phyloP scores from a whole-genome alignment of 768 basidiomycete genomes.

The Lactarius sp. region DNA sequence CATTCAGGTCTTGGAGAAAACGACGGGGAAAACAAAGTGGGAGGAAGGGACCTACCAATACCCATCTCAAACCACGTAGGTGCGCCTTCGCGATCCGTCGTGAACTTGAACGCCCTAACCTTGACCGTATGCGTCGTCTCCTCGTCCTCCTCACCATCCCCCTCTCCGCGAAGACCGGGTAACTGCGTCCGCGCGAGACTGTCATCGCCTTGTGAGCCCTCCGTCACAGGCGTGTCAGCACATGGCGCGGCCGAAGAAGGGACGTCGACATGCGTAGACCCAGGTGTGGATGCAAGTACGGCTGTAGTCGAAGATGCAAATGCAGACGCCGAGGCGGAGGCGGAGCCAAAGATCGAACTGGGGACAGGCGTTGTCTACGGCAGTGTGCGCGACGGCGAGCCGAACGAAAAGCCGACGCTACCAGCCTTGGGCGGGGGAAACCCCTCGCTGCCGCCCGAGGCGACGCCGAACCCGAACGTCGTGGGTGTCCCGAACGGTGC shows the following conservation, averaged over 20 bases:
- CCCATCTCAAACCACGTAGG: constrained; percentile 63
- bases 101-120: constrained; percentile 59
- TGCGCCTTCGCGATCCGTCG: constrained; percentile 43
- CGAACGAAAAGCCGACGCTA: constrained; percentile 24
- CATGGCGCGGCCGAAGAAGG: constrained; percentile 4
- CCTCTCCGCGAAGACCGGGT: constrained; percentile 47
- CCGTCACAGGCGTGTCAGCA: constrained; percentile 27
- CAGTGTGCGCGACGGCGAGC: constrained; percentile 16
- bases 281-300: not conserved
- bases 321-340: not conserved
- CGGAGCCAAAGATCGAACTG: not conserved
- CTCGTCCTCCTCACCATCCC: constrained; percentile 80
- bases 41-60: constrained; percentile 43
- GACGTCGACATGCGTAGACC: not conserved
- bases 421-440: constrained; percentile 14
- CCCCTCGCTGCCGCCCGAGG: not conserved
- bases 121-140: constrained; percentile 55
- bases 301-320: not conserved
- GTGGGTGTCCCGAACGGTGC: constrained; percentile 3
- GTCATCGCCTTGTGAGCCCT: constrained; percentile 28
- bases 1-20: too few relatives aligned
- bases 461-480: constrained; percentile 21
- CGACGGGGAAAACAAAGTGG: not conserved
- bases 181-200: constrained; percentile 26
- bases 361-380: constrained; percentile 2